phyloP scores from a whole-genome alignment of 2,329 filamentous ascomycete genomes.

The Chalaropsis thielavioides region DNA sequence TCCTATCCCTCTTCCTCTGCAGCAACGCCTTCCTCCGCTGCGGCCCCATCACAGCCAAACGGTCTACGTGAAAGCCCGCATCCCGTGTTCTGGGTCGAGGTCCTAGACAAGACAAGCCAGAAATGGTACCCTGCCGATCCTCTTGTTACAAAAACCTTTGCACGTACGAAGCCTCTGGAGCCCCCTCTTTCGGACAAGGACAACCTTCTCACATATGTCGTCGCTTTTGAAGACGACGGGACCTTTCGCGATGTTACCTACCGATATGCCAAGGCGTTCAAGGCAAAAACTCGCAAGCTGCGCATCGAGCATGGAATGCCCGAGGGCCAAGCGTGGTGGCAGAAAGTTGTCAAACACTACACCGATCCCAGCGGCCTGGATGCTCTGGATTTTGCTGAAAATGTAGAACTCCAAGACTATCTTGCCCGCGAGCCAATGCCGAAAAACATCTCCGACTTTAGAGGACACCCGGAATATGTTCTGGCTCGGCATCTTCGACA shows the following conservation, averaged over 20 bases:
- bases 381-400: conserved; percentile 73
- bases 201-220: conserved; percentile 68
- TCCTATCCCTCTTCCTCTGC: not conserved
- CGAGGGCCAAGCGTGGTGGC: conserved; percentile 39
- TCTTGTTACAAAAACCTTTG: conserved; percentile 62
- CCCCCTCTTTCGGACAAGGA: conserved; percentile 63
- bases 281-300: conserved; percentile 70
- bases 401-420: conserved; percentile 55
- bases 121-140: conserved; percentile 88
- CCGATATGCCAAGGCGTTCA: conserved; percentile 76
- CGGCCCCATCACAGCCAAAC: conserved; percentile 21
- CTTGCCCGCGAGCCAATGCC: conserved; percentile 73
- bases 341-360: conserved; percentile 36
- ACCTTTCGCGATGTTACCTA: conserved; percentile 72
- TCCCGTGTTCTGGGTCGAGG: conserved; percentile 90
- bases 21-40: conserved; percentile 18
- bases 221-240: conserved; percentile 72
- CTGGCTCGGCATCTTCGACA: conserved; percentile 71
- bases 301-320: conserved; percentile 50
- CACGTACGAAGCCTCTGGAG: conserved; percentile 62
- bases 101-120: conserved; percentile 70
- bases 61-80: conserved; percentile 54
- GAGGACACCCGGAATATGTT: conserved; percentile 69
- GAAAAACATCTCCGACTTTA: conserved; percentile 73
- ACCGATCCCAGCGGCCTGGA: conserved; percentile 27